phyloP scores from a whole-genome alignment of 2,329 filamentous ascomycete species.

The Pyrenophora seminiperda region DNA sequence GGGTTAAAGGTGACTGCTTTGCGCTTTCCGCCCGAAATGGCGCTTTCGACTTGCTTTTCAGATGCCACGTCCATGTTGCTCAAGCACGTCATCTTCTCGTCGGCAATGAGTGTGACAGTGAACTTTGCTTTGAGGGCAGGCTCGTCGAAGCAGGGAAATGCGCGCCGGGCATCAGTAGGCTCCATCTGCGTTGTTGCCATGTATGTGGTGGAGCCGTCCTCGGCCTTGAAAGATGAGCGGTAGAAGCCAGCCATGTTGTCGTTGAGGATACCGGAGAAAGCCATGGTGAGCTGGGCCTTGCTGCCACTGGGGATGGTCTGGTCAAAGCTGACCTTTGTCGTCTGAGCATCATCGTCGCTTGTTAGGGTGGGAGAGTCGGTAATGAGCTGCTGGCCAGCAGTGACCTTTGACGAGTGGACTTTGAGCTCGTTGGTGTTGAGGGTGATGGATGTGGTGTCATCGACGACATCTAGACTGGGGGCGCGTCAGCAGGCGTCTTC shows the following conservation, averaged over 20 bases:
- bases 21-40: constrained; percentile 66
- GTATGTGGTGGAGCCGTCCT: constrained; percentile 77
- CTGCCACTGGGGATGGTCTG: constrained; percentile 73
- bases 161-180: constrained; percentile 87
- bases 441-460: constrained; percentile 83
- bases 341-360: constrained; percentile 80
- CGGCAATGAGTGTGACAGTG: constrained; percentile 86
- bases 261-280: constrained; percentile 80
- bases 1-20: constrained; percentile 92
- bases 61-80: constrained; percentile 95
- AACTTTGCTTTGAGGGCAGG: constrained; percentile 92
- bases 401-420: constrained; percentile 74
- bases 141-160: constrained; percentile 97
- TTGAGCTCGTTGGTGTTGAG: constrained; percentile 88
- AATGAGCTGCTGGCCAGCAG: constrained; percentile 61
- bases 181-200: constrained; percentile 96
- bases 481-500: constrained; percentile 25
- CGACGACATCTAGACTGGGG: constrained; percentile 73
- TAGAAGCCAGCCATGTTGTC: constrained; percentile 99
- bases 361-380: constrained; percentile 70
- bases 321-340: constrained; percentile 79
- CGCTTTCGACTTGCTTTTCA: constrained; percentile 73
- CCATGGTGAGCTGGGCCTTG: constrained; percentile 77
- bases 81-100: constrained; percentile 87
- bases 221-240: constrained; percentile 86